Conservation (phyloP, 2,329 filamentous ascomycete genomes). For the Zymoseptoria crescenta region DNA sequence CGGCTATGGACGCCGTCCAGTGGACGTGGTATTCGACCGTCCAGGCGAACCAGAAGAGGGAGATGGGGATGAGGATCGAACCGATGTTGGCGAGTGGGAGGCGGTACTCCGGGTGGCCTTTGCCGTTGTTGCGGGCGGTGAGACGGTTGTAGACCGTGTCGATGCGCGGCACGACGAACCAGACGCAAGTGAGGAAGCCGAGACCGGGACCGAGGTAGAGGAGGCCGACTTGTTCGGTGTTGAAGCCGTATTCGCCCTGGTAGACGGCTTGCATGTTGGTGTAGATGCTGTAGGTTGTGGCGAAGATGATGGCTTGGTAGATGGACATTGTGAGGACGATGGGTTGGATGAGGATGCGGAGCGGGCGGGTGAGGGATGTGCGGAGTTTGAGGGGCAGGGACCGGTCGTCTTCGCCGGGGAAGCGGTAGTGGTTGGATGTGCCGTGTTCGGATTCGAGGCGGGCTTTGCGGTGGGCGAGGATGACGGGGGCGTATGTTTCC, state of each 20-base stretch:
- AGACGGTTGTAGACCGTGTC: constrained; percentile 42
- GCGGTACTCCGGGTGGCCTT: constrained; percentile 37
- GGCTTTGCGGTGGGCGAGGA: constrained; percentile 31
- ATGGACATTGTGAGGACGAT: constrained; percentile 40
- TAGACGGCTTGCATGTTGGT: constrained; percentile 44
- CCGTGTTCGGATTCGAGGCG: constrained; percentile 29
- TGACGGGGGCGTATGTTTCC: constrained; percentile 39
- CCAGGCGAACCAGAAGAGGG: constrained; percentile 41
- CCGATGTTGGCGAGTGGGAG: constrained; percentile 42
- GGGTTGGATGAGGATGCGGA: constrained; percentile 38
- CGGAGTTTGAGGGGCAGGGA: constrained; percentile 32
- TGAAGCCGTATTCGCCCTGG: constrained; percentile 37
- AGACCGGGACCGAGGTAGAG: constrained; percentile 39
- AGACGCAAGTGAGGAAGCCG: constrained; percentile 38
- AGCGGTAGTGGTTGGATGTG: constrained; percentile 35
- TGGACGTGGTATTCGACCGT: constrained; percentile 34
- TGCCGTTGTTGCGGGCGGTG: constrained; percentile 33
- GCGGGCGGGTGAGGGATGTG: constrained; percentile 33
- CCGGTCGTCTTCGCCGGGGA: constrained; percentile 36
- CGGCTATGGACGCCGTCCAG: constrained; percentile 36
- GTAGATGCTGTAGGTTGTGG: constrained; percentile 42
- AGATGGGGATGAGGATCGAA: constrained; percentile 35
- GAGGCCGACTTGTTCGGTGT: constrained; percentile 39
- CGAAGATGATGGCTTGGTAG: constrained; percentile 42
- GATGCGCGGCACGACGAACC: constrained; percentile 41